phyloP scores from a whole-genome alignment of 352 stramenopile genomes.

The Phytophthora nicotianae region DNA sequence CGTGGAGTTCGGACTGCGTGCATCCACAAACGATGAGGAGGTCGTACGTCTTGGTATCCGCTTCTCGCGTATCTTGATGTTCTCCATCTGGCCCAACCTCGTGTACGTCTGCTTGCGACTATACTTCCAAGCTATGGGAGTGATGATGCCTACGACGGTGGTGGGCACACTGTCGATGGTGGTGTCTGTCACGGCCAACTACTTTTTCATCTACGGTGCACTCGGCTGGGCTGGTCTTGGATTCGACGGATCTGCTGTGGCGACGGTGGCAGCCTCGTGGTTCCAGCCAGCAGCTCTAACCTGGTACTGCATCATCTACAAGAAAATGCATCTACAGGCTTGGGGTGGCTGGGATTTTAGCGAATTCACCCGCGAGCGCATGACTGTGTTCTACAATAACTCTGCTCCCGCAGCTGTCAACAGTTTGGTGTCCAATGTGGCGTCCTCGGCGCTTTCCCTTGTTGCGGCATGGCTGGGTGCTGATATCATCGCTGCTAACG shows the following conservation, averaged over 20 bases:
- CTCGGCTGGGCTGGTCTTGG: slow-evolving; percentile 26
- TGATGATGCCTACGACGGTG: slow-evolving; percentile 38
- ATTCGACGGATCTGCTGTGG: slow-evolving; percentile 30
- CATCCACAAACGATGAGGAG: slow-evolving; percentile 27
- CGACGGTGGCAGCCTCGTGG: slow-evolving; percentile 31
- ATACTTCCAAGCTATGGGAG: slow-evolving; percentile 38
- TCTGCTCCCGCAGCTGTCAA: slow-evolving; percentile 32
- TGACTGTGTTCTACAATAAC: slow-evolving; percentile 38
- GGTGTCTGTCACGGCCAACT: slow-evolving; percentile 30
- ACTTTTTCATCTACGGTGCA: slow-evolving; percentile 35
- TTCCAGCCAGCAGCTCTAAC: slow-evolving; percentile 26
- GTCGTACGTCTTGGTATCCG: slow-evolving; percentile 30
- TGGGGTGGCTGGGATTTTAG: slow-evolving; percentile 32
- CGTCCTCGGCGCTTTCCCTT: slow-evolving; percentile 28
- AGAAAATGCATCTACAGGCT: slow-evolving; percentile 31
- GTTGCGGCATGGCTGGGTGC: slow-evolving; percentile 26
- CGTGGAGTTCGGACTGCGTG: slow-evolving; percentile 27
- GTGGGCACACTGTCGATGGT: slow-evolving; percentile 31
- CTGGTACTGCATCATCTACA: slow-evolving; percentile 39
- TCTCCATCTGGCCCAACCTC: slow-evolving; percentile 37
- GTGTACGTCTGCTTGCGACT: slow-evolving; percentile 32
- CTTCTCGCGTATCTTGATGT: slow-evolving; percentile 35
- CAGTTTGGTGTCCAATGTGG: slow-evolving; percentile 31
- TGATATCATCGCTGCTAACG: slow-evolving; percentile 34
- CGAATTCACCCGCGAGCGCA: slow-evolving; percentile 32